Percentiles rank a stretch among this genome's conserved stretches.
Conservation (phyloP, 2,329 filamentous ascomycete species). For the Fusarium pseudograminearum region DNA sequence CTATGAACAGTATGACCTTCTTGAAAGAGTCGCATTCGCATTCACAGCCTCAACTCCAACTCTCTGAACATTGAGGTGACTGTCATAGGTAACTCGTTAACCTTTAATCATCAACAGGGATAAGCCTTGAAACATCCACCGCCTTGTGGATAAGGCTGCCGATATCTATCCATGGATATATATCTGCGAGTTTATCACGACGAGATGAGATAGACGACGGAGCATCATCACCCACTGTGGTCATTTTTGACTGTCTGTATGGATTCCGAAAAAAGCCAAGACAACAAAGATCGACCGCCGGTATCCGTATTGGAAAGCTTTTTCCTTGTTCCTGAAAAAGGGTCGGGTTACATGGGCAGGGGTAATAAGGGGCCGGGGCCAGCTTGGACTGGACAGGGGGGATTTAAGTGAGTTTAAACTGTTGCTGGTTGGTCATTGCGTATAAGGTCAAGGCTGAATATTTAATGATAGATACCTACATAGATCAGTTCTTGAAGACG, state of each 20-base stretch:
- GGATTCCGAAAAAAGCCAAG: slow-evolving; percentile 20
- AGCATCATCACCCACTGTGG: neutral
- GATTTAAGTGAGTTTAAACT: slow-evolving; percentile 9
- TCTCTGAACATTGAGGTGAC: slow-evolving; percentile 3
- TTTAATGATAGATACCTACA: neutral
- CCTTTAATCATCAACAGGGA: slow-evolving; percentile 8
- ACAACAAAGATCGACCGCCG: slow-evolving; percentile 11
- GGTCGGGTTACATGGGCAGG: slow-evolving; percentile 27
- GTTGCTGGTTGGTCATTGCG: slow-evolving; percentile 10
- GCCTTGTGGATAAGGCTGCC: neutral
- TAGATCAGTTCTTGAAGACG: neutral
- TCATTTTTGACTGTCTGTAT: neutral
- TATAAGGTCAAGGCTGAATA: slow-evolving; percentile 2
- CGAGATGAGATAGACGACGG: neutral
- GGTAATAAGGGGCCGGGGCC: slow-evolving; percentile 31
- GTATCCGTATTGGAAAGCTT: slow-evolving; percentile 21
- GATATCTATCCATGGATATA: neutral
- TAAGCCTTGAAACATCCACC: slow-evolving; percentile 11
- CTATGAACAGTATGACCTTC: neutral
- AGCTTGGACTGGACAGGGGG: slow-evolving; percentile 20
- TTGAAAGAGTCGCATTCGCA: neutral
- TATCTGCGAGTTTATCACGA: neutral
- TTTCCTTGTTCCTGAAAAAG: slow-evolving; percentile 31
- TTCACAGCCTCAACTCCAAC: neutral
- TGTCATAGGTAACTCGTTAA: neutral